Evolutionary conservation across 495 filamentous ascomycete species (phyloP), one percentile per base, ranked within the genome.

Genomic region (Wilcoxina mikolae): DNA sequence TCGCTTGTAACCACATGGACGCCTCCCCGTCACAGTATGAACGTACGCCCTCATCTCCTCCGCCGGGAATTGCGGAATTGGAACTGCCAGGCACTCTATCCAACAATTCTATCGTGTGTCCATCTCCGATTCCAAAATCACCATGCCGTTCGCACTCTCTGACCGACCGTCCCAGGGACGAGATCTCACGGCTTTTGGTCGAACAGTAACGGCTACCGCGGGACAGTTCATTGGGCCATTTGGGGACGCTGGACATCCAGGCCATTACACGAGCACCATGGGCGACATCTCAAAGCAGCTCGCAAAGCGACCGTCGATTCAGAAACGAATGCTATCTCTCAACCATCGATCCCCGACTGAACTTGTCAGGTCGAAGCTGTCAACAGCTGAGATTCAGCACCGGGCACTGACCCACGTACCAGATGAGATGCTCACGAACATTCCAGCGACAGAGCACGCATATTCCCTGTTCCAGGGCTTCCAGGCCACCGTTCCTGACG

Each of bases 391-490:
- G 72, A 95, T 99, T 59, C 87, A 95, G 69, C 89, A 94, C 58
- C 84, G 91, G 45, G 91, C 93, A 31, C 71, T 95, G 41, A 81
- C 87, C 20, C 90, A 83, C 65, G 69, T 99, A 35, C 83, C 93
- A 41, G 91, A 96, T 68, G 88, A 95, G 45, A 78, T 99, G 55
- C 79, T 99, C 27, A 68, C 68, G 27, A 84, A 94, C 64, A 84
- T 95, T 28, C 91, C 91, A 59, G 86, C 93, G 56, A 77, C 80
- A 59, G 79, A 79, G 43, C 91, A 85, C 68, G 71, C 78, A 23
- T 99, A 91, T 69, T 95, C 87, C 10, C 73, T 99, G 4, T 95
- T 99, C 67, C 83, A 99, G 69, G 91, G 93, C 58, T 99, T 99
- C 63, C 80, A 94, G 70, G 93, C 89, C 27, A 85, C 81, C 49